These are phyloP conservation scores for Hypoxylon sp. DNA, from an alignment of 2,329 filamentous ascomycete genomes.

Conservation along the genomic window DNA sequence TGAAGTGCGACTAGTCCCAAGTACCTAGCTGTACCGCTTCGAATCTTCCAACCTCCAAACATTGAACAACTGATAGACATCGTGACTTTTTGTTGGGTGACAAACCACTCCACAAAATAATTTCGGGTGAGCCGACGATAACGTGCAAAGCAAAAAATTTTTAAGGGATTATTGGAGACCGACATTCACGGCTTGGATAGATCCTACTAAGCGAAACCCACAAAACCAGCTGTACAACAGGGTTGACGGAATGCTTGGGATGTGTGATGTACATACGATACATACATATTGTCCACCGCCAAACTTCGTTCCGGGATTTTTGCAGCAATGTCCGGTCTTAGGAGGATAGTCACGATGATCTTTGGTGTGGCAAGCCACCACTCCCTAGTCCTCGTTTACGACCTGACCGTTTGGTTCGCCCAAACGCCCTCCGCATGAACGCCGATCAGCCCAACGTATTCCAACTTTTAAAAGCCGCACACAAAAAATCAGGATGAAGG, in stretches of 20 bases:
- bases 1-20: constrained; percentile 9
- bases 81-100: constrained; percentile 45
- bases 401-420: constrained; percentile 36
- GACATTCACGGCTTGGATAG: constrained; percentile 14
- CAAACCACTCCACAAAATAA: constrained; percentile 36
- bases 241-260: constrained; percentile 35
- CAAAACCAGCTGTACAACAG: constrained; percentile 43
- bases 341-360: constrained; percentile 45
- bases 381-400: constrained; percentile 29
- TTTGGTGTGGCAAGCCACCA: constrained; percentile 44
- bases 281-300: constrained; percentile 37
- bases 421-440: constrained; percentile 30
- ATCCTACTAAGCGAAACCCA: constrained; percentile 34
- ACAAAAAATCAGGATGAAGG: constrained; percentile 17
- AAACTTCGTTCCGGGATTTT: constrained; percentile 35
- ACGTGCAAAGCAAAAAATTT: constrained; percentile 31
- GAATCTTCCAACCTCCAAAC: constrained; percentile 30
- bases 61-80: constrained; percentile 31
- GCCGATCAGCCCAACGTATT: constrained; percentile 38
- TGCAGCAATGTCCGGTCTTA: constrained; percentile 44
- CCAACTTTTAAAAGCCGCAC: constrained; percentile 43
- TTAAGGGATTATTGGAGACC: constrained; percentile 28
- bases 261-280: constrained; percentile 38
- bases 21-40: constrained; percentile 32
- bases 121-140: constrained; percentile 29